phyloP scores from a whole-genome alignment of 108 stramenopile genomes.

The Epithemia pelagica region DNA sequence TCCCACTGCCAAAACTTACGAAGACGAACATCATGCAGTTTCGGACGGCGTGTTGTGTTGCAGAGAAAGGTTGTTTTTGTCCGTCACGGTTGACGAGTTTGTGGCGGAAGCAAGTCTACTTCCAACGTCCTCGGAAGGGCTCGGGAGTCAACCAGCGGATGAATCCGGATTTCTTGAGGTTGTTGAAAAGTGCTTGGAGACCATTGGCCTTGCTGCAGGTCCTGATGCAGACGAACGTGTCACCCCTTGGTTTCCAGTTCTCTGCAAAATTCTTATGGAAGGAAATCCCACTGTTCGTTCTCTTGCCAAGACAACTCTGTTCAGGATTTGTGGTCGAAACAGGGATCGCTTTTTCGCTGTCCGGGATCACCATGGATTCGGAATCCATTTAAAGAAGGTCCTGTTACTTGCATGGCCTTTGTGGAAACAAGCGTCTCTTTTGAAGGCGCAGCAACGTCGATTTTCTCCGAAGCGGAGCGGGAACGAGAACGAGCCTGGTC shows the following conservation, averaged over 20 bases:
- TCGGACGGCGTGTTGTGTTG: not conserved
- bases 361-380: constrained; percentile 66
- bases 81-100: not conserved
- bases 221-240: constrained; percentile 22
- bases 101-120: not conserved
- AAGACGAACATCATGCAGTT: not conserved
- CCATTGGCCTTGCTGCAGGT: constrained; percentile 39
- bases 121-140: no score
- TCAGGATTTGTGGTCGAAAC: constrained; percentile 57
- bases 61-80: not conserved
- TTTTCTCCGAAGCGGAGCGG: constrained; percentile 39
- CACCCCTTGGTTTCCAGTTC: constrained; percentile 56
- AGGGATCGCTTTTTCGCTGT: constrained; percentile 51
- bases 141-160: not conserved
- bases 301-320: constrained; percentile 51
- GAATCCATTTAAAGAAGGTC: constrained; percentile 47
- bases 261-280: constrained; percentile 59
- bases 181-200: constrained; percentile 35
- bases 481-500: constrained; percentile 24
- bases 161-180: not conserved
- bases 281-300: constrained; percentile 20
- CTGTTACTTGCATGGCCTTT: constrained; percentile 25
- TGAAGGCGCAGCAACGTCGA: constrained; percentile 51
- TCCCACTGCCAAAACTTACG: not conserved
- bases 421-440: constrained; percentile 37